Conservation (phyloP, 768 basidiomycete genomes). For the Leucocoprinus birnbaumii region DNA sequence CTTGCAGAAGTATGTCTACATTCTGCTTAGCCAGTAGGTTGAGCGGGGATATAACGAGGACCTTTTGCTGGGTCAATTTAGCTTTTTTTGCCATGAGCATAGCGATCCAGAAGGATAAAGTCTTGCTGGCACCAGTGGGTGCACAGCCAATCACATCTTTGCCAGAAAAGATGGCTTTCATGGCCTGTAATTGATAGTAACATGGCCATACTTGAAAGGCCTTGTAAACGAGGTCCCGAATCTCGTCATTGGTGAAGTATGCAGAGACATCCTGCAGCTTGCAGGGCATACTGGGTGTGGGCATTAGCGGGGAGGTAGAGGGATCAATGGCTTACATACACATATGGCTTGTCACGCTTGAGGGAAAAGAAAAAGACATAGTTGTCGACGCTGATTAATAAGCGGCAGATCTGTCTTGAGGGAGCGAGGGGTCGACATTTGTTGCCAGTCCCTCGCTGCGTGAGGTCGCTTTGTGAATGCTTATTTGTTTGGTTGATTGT, state of each 20-base stretch:
- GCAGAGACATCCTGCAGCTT: too few species aligned
- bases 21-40: conserved; percentile 29
- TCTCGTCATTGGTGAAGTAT: background rate
- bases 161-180: background rate
- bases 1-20: conserved; percentile 17
- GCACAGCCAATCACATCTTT: conserved; percentile 10
- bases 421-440: too few species aligned
- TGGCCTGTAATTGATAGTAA: conserved; percentile 8
- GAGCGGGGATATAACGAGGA: conserved; percentile 25
- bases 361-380: too few species aligned
- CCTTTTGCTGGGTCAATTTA: conserved; percentile 9
- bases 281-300: too few species aligned
- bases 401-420: too few species aligned
- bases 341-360: too few species aligned
- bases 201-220: conserved; percentile 1
- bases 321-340: too few species aligned
- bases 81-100: conserved; percentile 16
- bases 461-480: too few species aligned
- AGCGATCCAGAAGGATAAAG: conserved; percentile 16
- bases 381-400: too few species aligned
- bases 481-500: too few species aligned
- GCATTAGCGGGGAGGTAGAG: too few species aligned
- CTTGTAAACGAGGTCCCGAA: conserved; percentile 2
- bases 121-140: conserved; percentile 11
- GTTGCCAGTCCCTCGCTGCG: too few species aligned